phyloP scores from a whole-genome alignment of 352 stramenopile species.

The Aphanomyces cochlioides region DNA sequence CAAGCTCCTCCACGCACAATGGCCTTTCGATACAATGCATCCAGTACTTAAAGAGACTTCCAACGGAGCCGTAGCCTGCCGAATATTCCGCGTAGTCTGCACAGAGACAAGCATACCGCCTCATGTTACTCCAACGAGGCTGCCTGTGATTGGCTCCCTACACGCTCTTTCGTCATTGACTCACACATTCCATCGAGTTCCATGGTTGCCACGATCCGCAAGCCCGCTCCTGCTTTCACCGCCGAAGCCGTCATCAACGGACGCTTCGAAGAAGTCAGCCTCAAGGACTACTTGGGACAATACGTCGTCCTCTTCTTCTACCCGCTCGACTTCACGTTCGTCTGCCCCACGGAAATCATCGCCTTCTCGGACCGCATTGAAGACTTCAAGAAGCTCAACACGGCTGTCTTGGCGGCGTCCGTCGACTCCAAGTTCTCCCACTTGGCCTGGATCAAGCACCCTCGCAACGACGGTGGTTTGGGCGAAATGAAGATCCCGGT shows the following conservation, averaged over 20 bases:
- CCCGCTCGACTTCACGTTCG: constrained; percentile 89
- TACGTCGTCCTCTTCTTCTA: constrained; percentile 93
- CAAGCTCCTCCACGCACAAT: neutral
- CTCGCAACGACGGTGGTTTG: constrained; percentile 85
- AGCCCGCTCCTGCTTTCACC: constrained; percentile 70
- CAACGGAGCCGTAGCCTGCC: neutral
- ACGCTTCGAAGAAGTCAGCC: constrained; percentile 77
- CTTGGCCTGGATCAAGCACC: constrained; percentile 86
- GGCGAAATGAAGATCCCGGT: constrained; percentile 89
- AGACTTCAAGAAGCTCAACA: constrained; percentile 78
- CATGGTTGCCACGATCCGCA: constrained; percentile 65
- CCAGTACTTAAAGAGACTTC: neutral
- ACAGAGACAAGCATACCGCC: too few relatives aligned
- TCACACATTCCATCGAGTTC: neutral
- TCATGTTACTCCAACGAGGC: neutral
- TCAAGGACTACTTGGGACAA: constrained; percentile 85
- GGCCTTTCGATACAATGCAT: neutral
- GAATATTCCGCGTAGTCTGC: too few relatives aligned
- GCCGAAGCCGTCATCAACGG: constrained; percentile 72
- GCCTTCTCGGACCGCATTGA: constrained; percentile 78
- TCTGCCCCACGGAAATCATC: constrained; percentile 89
- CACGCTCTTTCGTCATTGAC: neutral
- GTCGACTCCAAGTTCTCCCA: constrained; percentile 88
- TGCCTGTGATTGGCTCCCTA: neutral
- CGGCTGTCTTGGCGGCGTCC: constrained; percentile 68